A percentile compares a stretch with the other conserved stretches of the same genome.
Evolutionary conservation across 805 yeast species (phyloP).

Genomic region (Blastobotrys americana): DNA sequence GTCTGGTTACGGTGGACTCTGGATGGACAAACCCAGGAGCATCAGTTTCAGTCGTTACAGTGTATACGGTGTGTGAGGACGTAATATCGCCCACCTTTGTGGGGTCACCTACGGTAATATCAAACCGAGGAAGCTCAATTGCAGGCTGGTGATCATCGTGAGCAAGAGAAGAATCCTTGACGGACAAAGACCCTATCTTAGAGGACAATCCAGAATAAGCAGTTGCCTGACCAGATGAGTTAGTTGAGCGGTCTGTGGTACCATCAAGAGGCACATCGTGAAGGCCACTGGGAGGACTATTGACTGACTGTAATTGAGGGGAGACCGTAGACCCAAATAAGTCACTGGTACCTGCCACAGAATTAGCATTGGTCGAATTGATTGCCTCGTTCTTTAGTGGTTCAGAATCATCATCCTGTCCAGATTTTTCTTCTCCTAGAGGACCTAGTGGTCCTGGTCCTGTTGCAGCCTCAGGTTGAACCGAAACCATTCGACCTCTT

Average conservation of each 20-base stretch:
- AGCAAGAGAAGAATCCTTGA: neutral
- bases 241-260: neutral
- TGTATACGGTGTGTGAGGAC: conserved; percentile 80
- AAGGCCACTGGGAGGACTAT: neutral
- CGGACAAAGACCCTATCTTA: neutral
- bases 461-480: neutral
- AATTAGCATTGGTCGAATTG: neutral
- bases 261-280: neutral
- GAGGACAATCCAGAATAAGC: neutral
- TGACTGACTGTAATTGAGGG: neutral
- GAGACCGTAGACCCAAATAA: neutral
- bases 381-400: neutral
- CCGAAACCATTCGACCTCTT: neutral
- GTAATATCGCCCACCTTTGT: conserved; percentile 86
- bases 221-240: neutral
- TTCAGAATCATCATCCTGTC: neutral
- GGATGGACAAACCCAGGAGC: conserved; percentile 33
- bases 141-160: conserved; percentile 2
- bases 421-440: conserved; percentile 1
- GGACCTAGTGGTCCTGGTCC: conserved; percentile 2
- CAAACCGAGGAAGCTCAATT: conserved; percentile 30
- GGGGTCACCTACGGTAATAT: conserved; percentile 81
- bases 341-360: neutral
- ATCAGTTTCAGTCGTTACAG: conserved; percentile 57
- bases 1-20: conserved; percentile 59